Base-by-base conservation (phyloP, 345 rosid genomes). In the Litchi chinensis region DNA sequence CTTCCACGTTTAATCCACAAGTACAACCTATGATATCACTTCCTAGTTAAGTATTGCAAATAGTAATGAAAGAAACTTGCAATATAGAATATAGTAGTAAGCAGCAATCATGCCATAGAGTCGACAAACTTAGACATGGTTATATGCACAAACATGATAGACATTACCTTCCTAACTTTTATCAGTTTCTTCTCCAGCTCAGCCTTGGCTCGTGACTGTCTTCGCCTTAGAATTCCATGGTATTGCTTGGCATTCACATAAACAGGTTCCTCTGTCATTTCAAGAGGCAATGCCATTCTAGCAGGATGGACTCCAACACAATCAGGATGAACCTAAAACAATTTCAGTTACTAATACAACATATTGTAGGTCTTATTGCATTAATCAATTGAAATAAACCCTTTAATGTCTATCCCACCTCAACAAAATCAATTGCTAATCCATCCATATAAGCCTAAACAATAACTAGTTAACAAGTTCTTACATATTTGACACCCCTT, bases 171-270 rank as follows among this genome's bases (percentile, higher is more conserved):
- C 74, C 92, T 81, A 70, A 11, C 88, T 85, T 86, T 88, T 60
- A 87, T 82, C 74, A 82, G 77, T 81, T 84, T 92, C 83, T 74
- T 90, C 82, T 89, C 88, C 32, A 84, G 85, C 87, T 90, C 92
- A 18, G 90, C 91, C 78, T 90, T 92, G 68, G 95, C 93, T 37
- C 92, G 91, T 0, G 84, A 80, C 89, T 90, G 87, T 79, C 93
- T 85, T 74, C 95, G 84, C 81, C 95, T 87, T 74, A 92, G 79
- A 73, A 92, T 92, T 63, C 93, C 95, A 77, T 85, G 89, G 83
- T 87, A 92, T 75, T 90, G 93, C 82, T 90, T 91, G 70, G 95
- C 95, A 79, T 91, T 91, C 79, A 91, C 95, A 76, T 90, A 91
- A 80, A 92, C 93, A 71, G 92, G 93, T 63, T 89, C 92, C 83